Base-by-base conservation (phyloP, 2,329 filamentous ascomycete genomes). In the Tolypocladium inflatum region DNA sequence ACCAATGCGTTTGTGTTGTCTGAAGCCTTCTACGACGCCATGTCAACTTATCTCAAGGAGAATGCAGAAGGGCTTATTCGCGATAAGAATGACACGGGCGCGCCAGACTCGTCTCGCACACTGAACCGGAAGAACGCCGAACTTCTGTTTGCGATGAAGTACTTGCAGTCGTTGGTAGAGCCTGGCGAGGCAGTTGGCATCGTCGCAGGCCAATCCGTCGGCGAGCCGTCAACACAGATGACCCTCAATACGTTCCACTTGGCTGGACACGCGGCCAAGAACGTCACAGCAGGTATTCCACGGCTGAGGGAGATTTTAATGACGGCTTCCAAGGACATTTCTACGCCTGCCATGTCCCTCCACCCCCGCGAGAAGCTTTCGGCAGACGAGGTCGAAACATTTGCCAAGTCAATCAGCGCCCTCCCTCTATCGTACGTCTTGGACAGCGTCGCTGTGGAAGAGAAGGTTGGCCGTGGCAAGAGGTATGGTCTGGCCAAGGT, bases 241-340 rank as follows among this genome's bases (percentile, higher is more conserved):
- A 99, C 94, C 8, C 78, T 99, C 57, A 99, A 99, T 76, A 99
- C 94, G 37, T 99, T 99, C 84, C 94, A 99, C 82, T 90, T 99
- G 83, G 94, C 94, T 73, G 94, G 94, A 69, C 93, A 97, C 79
- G 91, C 94, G 23, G 88, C 94, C 37, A 97, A 97, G 80, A 99
- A 99, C 82, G 94, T 99, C 69, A 99, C 94, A 1, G 83, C 97
- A 23, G 94, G 94, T 90, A 97, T 99, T 69, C 94, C 94, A 59
- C 91, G 94, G 76, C 81, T 99, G 23, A 84, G 94, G 76, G 94
- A 99, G 81, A 97, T 99, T 66, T 83, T 99, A 63, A 99, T 99
- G 94, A 97, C 94, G 55, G 94, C 94, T 33, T 94, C 89, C 69
- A 83, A 86, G 55, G 83, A 88, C 53, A 96, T 97, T 62, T 89